Evolutionary conservation across 2,329 filamentous ascomycete species (phyloP).

Genomic region (Alternaria atra): DNA sequence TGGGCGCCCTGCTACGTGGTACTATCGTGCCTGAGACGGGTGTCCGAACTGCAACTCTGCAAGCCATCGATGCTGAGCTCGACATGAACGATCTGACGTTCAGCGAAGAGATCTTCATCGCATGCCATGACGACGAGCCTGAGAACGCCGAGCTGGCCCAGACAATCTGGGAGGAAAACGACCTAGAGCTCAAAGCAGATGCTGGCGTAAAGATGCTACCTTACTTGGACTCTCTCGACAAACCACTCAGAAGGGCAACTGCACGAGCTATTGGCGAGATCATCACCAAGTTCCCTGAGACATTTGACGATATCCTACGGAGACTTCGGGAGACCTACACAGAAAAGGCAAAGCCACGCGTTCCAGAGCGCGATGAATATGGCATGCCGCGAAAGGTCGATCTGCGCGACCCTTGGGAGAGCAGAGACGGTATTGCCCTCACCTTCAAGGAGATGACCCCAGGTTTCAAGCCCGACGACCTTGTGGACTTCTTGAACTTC

Average conservation of each 20-base stretch:
- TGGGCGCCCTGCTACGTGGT: slow-evolving; percentile 78
- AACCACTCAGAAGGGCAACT: slow-evolving; percentile 82
- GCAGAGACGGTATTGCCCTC: slow-evolving; percentile 85
- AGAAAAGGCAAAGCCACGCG: slow-evolving; percentile 81
- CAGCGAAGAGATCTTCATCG: slow-evolving; percentile 91
- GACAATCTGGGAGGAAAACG: slow-evolving; percentile 96
- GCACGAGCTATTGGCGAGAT: slow-evolving; percentile 82
- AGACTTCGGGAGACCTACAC: slow-evolving; percentile 76
- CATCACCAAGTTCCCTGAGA: slow-evolving; percentile 67
- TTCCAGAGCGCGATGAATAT: slow-evolving; percentile 87
- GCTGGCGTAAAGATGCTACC: slow-evolving; percentile 74
- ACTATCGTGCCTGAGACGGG: slow-evolving; percentile 79
- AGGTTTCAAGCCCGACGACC: slow-evolving; percentile 71
- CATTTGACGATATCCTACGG: slow-evolving; percentile 69
- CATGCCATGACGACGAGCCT: slow-evolving; percentile 86
- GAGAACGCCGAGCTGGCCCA: slow-evolving; percentile 85
- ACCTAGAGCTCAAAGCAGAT: slow-evolving; percentile 72
- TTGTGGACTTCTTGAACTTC: slow-evolving; percentile 84
- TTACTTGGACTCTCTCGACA: slow-evolving; percentile 82
- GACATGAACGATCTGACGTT: slow-evolving; percentile 88
- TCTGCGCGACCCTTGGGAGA: slow-evolving; percentile 88
- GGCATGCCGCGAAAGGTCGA: slow-evolving; percentile 94
- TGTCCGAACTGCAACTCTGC: slow-evolving; percentile 84
- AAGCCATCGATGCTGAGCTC: slow-evolving; percentile 89
- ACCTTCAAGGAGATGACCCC: slow-evolving; percentile 84